These are phyloP conservation scores for Sextonia rubra DNA, from an alignment of 164 flowering plant genomes.

Conservation along the genomic window DNA sequence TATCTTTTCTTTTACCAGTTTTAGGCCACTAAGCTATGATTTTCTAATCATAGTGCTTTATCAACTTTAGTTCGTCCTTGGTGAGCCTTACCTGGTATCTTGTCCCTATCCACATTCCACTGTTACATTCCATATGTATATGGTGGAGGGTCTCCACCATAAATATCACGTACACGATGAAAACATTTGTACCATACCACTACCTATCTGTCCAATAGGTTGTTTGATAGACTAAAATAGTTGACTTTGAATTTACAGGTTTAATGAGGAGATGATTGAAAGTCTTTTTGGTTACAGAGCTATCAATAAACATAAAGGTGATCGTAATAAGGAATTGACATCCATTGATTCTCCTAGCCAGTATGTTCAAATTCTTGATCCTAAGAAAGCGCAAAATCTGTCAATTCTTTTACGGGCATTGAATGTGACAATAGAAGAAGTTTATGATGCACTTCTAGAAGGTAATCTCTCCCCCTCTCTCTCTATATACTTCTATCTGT, in stretches of 20 bases:
- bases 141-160: too few species aligned
- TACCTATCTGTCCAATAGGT: neutral
- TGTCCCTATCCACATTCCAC: neutral
- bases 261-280: slow-evolving; percentile 95
- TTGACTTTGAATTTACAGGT: slow-evolving; percentile 36
- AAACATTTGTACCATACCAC: neutral
- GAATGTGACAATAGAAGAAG: slow-evolving; percentile 89
- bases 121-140: neutral
- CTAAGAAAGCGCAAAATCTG: slow-evolving; percentile 85
- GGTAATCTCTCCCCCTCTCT: slow-evolving; percentile 31
- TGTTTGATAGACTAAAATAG: neutral
- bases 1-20: neutral
- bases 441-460: slow-evolving; percentile 81
- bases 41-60: neutral
- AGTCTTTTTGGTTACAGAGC: slow-evolving; percentile 65
- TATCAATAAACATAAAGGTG: slow-evolving; percentile 47
- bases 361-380: slow-evolving; percentile 64
- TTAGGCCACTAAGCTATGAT: neutral
- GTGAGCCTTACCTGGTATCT: neutral
- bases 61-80: neutral
- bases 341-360: slow-evolving; percentile 45
- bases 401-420: slow-evolving; percentile 77
- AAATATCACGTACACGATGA: neutral
- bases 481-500: neutral
- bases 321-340: slow-evolving; percentile 41